phyloP scores from a whole-genome alignment of 257 asterid species.

The Euphrasia confusa region DNA sequence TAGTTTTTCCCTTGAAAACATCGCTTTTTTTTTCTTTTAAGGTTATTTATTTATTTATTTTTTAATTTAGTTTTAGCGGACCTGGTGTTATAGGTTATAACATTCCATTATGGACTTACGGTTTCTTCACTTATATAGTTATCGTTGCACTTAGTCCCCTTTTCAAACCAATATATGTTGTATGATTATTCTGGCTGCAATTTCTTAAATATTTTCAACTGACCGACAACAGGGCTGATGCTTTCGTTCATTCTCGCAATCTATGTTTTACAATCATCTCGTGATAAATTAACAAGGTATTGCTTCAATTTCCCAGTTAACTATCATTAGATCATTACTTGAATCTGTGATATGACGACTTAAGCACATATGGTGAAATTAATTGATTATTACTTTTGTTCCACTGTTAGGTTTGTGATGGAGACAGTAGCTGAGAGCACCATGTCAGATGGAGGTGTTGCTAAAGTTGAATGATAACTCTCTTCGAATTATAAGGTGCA shows the following conservation, averaged over 20 bases:
- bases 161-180: background rate
- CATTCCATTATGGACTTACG: background rate
- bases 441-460: constrained; percentile 71
- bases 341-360: background rate
- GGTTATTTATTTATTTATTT: too few relatives aligned
- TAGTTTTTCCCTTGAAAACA: too few relatives aligned
- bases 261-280: constrained; percentile 80
- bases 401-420: constrained; percentile 60
- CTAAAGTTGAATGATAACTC: constrained; percentile 72
- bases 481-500: constrained; percentile 12
- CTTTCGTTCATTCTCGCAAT: constrained; percentile 75
- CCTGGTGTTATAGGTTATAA: background rate
- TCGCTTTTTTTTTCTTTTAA: too few relatives aligned
- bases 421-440: constrained; percentile 88
- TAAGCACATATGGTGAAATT: background rate
- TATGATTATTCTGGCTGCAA: background rate
- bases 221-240: constrained; percentile 54
- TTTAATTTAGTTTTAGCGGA: too few relatives aligned
- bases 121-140: constrained; percentile 12
- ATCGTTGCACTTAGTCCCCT: constrained; percentile 1
- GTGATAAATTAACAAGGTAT: constrained; percentile 85
- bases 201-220: constrained; percentile 22
- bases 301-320: constrained; percentile 15
- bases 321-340: constrained; percentile 1
- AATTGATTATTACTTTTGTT: constrained; percentile 13